A percentile compares a stretch with the other conserved stretches of the same genome.
These are phyloP conservation scores for Simmondsia chinensis DNA, from an alignment of 148 eudicot genomes.

Conservation along the genomic window DNA sequence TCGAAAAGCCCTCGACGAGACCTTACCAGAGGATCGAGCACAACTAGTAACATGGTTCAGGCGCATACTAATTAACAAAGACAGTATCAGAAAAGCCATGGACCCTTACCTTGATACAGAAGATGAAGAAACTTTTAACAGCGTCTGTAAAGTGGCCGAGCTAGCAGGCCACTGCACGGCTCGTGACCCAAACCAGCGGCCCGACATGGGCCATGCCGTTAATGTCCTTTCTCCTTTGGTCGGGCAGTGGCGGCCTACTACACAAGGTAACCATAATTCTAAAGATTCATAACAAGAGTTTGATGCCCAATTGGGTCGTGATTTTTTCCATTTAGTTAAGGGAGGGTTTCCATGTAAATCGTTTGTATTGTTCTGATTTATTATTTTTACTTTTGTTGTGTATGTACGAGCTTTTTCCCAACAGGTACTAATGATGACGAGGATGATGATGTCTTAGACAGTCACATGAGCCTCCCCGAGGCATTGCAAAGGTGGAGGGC, in stretches of 20 bases:
- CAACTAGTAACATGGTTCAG: slow-evolving; percentile 53
- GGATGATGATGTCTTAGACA: slow-evolving; percentile 7
- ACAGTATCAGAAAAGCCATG: slow-evolving; percentile 27
- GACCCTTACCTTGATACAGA: slow-evolving; percentile 37
- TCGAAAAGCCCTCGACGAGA: slow-evolving; percentile 53
- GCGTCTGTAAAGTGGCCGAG: slow-evolving; percentile 47
- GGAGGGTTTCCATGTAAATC: too few relatives aligned
- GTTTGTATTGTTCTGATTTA: too few relatives aligned
- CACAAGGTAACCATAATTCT: too few relatives aligned
- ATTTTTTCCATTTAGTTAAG: too few relatives aligned
- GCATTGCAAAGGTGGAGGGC: slow-evolving; percentile 40
- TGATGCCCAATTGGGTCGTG: too few relatives aligned
- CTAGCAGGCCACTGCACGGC: slow-evolving; percentile 61
- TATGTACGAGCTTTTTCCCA: too few relatives aligned
- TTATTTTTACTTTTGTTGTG: too few relatives aligned
- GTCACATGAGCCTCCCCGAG: slow-evolving; percentile 31
- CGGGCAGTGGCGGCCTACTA: slow-evolving; percentile 49
- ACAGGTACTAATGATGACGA: slow-evolving; percentile 24
- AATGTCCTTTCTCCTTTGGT: slow-evolving; percentile 48
- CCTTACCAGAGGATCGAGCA: slow-evolving; percentile 35
- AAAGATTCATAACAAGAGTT: too few relatives aligned
- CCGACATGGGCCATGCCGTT: slow-evolving; percentile 62
- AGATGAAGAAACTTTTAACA: slow-evolving; percentile 32
- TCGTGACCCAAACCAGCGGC: slow-evolving; percentile 49
- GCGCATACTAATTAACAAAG: slow-evolving; percentile 24